Base-by-base conservation (phyloP, 441 rosid species). In the Euphorbia corollata region DNA sequence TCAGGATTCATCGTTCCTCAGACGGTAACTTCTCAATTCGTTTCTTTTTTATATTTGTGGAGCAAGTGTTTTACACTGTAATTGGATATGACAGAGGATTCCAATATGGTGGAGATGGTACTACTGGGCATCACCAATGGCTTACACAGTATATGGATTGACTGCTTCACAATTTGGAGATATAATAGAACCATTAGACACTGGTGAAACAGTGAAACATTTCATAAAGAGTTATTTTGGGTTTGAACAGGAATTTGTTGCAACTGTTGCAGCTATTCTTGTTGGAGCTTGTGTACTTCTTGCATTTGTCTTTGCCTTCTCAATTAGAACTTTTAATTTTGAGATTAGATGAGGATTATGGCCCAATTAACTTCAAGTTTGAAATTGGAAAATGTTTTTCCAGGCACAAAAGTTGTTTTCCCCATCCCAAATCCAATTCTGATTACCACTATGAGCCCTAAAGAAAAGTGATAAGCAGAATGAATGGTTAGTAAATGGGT, bases 51-150 rank as follows among this genome's bases (percentile, higher is more conserved):
- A 27, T 27, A 27, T 27, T 27, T 27, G 32, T 27, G 32, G 32
- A 27, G 32, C 4, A 27, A 27, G 32, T 27, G 32, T 27, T 27
- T 27, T 27, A 4, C 1, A 27, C 32, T 54, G 30, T 19, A 19
- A 1, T 71, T 55, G 2, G 45, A 20, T 39, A 4, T 77, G 32
- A 72, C 87, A 91, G 98, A 86, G 91, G 70, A 82, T 87, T 51
- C 96, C 98, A 0, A 50, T 79, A 2, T 89, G 96, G 98, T 91
- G 96, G 96, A 89, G 82, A 66, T 91, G 98, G 96, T 85, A 87
- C 78, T 86, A 75, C 65, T 87, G 98, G 92, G 57, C 61, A 0
- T 87, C 89, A 57, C 98, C 96, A 0, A 60, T 87, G 30, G 51
- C 92, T 1, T 89, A 92, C 92, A 84, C 91, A 20, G 15, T 92